Conservation (phyloP, 148 eudicot species). For the Dianthus caryophyllus region DNA sequence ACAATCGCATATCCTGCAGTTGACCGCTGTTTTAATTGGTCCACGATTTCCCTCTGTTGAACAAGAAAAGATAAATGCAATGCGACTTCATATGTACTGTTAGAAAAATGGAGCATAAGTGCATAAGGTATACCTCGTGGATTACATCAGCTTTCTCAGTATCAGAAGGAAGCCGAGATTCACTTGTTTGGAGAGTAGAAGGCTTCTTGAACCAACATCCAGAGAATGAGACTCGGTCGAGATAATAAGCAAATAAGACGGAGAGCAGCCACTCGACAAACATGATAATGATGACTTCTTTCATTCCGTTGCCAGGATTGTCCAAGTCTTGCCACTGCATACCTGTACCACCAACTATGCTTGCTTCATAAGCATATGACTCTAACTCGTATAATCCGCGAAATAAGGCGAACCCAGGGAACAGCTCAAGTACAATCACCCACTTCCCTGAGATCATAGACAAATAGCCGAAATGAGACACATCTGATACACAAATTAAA, state of each 20-base stretch:
- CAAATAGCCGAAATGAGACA: not conserved
- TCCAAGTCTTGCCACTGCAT: slow-evolving; percentile 70
- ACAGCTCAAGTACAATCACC: slow-evolving; percentile 61
- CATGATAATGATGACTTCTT: slow-evolving; percentile 55
- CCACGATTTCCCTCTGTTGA: slow-evolving; percentile 61
- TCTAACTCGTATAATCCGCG: slow-evolving; percentile 69
- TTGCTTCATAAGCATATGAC: slow-evolving; percentile 42
- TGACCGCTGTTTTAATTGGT: slow-evolving; percentile 47
- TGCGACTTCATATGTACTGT: not conserved
- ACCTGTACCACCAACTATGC: slow-evolving; percentile 43
- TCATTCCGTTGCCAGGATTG: slow-evolving; percentile 62
- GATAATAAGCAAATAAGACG: slow-evolving; percentile 53
- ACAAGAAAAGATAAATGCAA: not conserved
- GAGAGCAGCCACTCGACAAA: slow-evolving; percentile 59
- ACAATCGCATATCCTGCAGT: slow-evolving; percentile 44
- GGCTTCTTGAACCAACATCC: slow-evolving; percentile 55
- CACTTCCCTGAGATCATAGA: slow-evolving; percentile 42
- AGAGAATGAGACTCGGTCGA: slow-evolving; percentile 53
- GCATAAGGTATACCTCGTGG: slow-evolving; percentile 50
- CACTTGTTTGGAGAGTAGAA: slow-evolving; percentile 26
- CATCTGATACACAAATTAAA: not conserved
- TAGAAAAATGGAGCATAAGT: slow-evolving; percentile 27
- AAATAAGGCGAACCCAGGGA: slow-evolving; percentile 67
- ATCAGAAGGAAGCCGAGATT: slow-evolving; percentile 46
- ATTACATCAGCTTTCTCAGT: slow-evolving; percentile 65